Conservation (phyloP, 2,329 filamentous ascomycete species). For the Pleurostoma richardsiae region DNA sequence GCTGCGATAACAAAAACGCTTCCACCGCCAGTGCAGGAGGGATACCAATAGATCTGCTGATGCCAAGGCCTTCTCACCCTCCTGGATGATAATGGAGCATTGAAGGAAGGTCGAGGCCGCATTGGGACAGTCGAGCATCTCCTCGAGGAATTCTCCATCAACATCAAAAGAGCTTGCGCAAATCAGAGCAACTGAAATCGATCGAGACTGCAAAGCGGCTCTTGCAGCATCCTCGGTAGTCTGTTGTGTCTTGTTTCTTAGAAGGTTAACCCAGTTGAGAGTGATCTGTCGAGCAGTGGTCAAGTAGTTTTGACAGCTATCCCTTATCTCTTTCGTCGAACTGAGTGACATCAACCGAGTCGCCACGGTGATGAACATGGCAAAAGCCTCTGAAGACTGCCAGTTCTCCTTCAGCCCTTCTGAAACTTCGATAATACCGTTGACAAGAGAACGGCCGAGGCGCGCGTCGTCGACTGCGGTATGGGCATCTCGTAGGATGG, state of each 20-base stretch:
- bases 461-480: conserved; percentile 21
- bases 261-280: conserved; percentile 29
- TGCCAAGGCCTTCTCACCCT: conserved; percentile 13
- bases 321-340: conserved; percentile 9
- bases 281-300: conserved; percentile 22
- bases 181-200: conserved; percentile 32
- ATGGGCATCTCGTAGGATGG: conserved; percentile 27
- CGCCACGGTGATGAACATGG: conserved; percentile 31
- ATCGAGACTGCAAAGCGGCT: conserved; percentile 21
- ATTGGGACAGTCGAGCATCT: conserved; percentile 15
- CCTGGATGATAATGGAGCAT: conserved; percentile 29
- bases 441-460: conserved; percentile 27
- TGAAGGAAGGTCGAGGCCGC: conserved; percentile 27
- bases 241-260: conserved; percentile 20
- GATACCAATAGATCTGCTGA: conserved; percentile 2
- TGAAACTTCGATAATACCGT: conserved; percentile 21
- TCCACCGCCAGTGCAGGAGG: conserved; percentile 18
- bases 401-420: conserved; percentile 41
- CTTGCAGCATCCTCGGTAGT: conserved; percentile 18
- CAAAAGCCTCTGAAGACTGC: conserved; percentile 36
- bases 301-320: conserved; percentile 24
- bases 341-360: conserved; percentile 37
- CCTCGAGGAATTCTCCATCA: conserved; percentile 21
- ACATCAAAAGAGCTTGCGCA: conserved; percentile 39
- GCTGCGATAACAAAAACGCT: conserved; percentile 13